These are phyloP conservation scores for Schizosaccharomyces cryophilus DNA, from an alignment of 805 yeast genomes.

Conservation along the genomic window DNA sequence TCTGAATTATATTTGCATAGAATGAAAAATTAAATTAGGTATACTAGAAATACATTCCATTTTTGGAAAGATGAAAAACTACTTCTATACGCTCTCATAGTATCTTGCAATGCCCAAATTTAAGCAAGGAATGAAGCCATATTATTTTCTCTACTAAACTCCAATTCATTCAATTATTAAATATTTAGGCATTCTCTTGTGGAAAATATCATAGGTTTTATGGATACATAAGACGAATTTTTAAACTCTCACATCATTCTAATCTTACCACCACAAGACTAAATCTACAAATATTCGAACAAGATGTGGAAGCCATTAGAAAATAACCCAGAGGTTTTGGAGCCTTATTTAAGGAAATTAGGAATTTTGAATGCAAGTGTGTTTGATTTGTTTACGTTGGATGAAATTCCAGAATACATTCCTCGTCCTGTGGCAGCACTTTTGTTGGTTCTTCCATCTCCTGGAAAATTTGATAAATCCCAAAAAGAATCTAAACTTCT, in stretches of 20 bases:
- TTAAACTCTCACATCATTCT: no score
- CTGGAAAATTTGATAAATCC: constrained; percentile 29
- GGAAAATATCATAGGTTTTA: no score
- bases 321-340: constrained; percentile 69
- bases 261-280: background rate
- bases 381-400: constrained; percentile 38
- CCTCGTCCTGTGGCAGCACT: constrained; percentile 63
- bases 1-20: constrained; percentile 11
- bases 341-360: constrained; percentile 35
- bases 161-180: no score
- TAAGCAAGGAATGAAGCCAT: no score
- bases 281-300: background rate
- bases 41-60: no score
- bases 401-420: constrained; percentile 49
- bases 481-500: constrained; percentile 2
- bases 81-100: no score
- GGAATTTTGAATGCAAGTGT: constrained; percentile 38
- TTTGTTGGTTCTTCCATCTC: constrained; percentile 62
- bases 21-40: background rate
- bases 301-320: constrained; percentile 43
- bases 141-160: no score
- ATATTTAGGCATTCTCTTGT: no score
- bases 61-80: no score
- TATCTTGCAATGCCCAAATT: no score
- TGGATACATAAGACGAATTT: no score